Base-by-base conservation (phyloP, 176 grass and related monocot genomes). In the Ampelocalamus luodianensis region DNA sequence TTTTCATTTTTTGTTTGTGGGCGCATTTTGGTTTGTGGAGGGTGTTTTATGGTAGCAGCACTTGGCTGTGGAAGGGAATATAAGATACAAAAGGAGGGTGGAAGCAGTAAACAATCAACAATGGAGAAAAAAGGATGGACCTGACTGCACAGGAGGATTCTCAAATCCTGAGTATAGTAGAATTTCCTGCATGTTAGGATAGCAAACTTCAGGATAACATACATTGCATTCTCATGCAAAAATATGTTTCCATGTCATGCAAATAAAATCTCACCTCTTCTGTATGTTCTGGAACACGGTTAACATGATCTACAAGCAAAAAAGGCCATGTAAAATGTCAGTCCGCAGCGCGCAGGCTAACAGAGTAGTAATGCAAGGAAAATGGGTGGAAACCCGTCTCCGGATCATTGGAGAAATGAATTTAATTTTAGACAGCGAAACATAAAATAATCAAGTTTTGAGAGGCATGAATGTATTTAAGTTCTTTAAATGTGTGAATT, bases 101-200 rank as follows among this genome's bases (percentile, higher is more conserved):
- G 0, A 40, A 71, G 59, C 62, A 82, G 27, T 16, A 27, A 45
- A 45, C 0, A 46, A 9, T 38, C 9, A 11, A 15, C 39, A 22
- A 48, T 4, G 17, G 76, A 71, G 23, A 15, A 37, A 14, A 71
- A n/a, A n/a, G 17, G 3, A 63, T 37, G 4, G 69, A 92, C 90
- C 90, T 64, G 93, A 80, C 60, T 88, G 88, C n/a, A 74, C 81
- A 77, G 90, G 76, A 76, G 77, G 72, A 43, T 84, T 89, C 49
- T 88, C 90, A 83, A 83, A 88, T 55, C 88, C 65, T 7, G 88
- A 40, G 65, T 61, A 88, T 18, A 81, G 72, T 29, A 88, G 12
- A 16, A 88, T 77, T 78, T 92, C 90, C 93, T 94, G 74, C 92
- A 80, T 54, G 70, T 83, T 55, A 92, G 42, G 5, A 71, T 46